Percentiles rank a stretch among this genome's conserved stretches.
phyloP scores from a whole-genome alignment of 371 early-diverging fungal species.

The Blyttiomyces sp. region DNA sequence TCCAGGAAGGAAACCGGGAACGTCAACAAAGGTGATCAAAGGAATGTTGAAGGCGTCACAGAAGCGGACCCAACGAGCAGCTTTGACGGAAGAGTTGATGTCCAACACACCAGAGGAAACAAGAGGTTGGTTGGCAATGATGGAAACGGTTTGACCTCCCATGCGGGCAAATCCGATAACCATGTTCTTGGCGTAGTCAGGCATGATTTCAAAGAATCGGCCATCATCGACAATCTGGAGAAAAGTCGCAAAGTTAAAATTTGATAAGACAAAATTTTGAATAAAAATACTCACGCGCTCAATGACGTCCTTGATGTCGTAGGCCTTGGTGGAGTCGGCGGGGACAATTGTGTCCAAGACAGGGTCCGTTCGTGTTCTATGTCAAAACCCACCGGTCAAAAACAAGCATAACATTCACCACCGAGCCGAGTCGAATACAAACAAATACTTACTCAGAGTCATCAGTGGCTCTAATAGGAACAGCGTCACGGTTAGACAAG shows the following conservation, averaged over 20 bases:
- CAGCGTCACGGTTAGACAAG: conserved; percentile 70
- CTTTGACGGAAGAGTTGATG: conserved; percentile 93
- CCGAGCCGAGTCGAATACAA: background rate
- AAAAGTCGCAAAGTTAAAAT: background rate
- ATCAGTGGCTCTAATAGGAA: conserved; percentile 66
- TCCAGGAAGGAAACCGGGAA: conserved; percentile 96
- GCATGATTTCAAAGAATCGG: conserved; percentile 86
- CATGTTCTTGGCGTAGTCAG: conserved; percentile 93
- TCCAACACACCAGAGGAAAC: conserved; percentile 95
- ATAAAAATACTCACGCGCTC: conserved; percentile 46
- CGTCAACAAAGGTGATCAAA: conserved; percentile 92
- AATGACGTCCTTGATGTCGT: conserved; percentile 92
- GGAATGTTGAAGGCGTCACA: conserved; percentile 97
- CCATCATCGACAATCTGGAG: conserved; percentile 72
- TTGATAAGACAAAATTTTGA: background rate
- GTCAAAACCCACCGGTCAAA: background rate
- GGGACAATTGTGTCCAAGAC: conserved; percentile 88
- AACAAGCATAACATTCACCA: background rate
- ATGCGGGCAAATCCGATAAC: conserved; percentile 86
- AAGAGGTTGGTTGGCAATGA: conserved; percentile 94
- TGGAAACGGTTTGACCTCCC: conserved; percentile 85
- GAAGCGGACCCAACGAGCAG: conserved; percentile 94
- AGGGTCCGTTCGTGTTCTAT: conserved; percentile 64
- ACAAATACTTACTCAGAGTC: conserved; percentile 54
- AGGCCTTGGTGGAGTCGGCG: conserved; percentile 85